These are phyloP conservation scores for Penicillium aurantiogriseum DNA, from an alignment of 2,329 filamentous ascomycete genomes.

Conservation along the genomic window DNA sequence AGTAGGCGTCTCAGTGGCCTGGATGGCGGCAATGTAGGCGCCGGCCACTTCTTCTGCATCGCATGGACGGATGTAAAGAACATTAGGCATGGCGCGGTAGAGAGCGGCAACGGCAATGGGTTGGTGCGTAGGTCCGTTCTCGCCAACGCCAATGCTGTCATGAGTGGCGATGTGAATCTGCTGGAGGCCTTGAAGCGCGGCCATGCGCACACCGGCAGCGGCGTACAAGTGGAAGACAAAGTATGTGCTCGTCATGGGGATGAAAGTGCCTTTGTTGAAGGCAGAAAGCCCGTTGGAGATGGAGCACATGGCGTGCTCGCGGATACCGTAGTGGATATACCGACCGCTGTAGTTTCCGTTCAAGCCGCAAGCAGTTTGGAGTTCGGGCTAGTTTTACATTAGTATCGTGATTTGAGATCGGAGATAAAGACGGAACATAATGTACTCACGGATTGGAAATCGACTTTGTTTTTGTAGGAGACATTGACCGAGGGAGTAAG, in stretches of 20 bases:
- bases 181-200: conserved; percentile 55
- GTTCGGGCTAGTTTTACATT: conserved; percentile 23
- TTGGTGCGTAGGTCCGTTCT: conserved; percentile 63
- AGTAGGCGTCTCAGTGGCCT: conserved; percentile 38
- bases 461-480: conserved; percentile 53
- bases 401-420: conserved; percentile 13
- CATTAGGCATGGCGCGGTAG: conserved; percentile 62
- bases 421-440: background rate
- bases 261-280: conserved; percentile 53
- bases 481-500: conserved; percentile 56
- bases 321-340: conserved; percentile 58
- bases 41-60: conserved; percentile 57
- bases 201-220: conserved; percentile 60
- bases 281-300: conserved; percentile 76
- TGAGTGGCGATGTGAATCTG: conserved; percentile 62
- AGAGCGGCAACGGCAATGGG: conserved; percentile 57
- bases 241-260: conserved; percentile 59
- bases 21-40: conserved; percentile 44
- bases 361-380: conserved; percentile 29
- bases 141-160: conserved; percentile 60
- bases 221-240: conserved; percentile 64
- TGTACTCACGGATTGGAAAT: conserved; percentile 50
- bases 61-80: conserved; percentile 59
- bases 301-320: conserved; percentile 65
- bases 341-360: conserved; percentile 54